Evolutionary conservation across 192 early-diverging fungal genomes (phyloP).

Genomic region (Irineochytrium annulatum): DNA sequence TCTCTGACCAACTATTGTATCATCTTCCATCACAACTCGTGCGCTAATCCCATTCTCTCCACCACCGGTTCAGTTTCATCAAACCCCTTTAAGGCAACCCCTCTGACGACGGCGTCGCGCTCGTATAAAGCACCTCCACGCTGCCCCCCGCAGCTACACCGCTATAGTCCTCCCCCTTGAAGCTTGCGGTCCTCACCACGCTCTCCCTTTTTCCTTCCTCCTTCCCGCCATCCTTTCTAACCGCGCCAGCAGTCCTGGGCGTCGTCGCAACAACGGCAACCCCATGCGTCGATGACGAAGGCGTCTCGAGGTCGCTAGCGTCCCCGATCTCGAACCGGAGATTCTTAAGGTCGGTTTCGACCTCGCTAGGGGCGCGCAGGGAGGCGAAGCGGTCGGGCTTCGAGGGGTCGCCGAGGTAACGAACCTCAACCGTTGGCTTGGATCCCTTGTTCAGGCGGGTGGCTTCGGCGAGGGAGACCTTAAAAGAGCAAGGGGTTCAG

Average conservation of each 20-base stretch:
- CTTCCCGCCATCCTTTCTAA: slow-evolving; percentile 3
- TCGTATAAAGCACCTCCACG: slow-evolving; percentile 26
- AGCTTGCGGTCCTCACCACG: no score
- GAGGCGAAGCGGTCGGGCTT: not conserved
- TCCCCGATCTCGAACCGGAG: slow-evolving; percentile 28
- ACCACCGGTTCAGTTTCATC: no score
- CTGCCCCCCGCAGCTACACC: slow-evolving; percentile 14
- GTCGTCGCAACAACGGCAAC: not conserved
- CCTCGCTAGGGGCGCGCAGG: not conserved
- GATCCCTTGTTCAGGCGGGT: slow-evolving; percentile 15
- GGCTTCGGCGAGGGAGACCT: no score
- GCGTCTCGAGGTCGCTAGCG: not conserved
- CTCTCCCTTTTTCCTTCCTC: not conserved
- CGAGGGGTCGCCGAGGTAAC: slow-evolving; percentile 30
- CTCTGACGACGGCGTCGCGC: slow-evolving; percentile 16
- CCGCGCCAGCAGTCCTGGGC: not conserved
- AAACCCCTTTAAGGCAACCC: no score
- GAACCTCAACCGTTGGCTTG: slow-evolving; percentile 28
- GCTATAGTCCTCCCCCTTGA: slow-evolving; percentile 5
- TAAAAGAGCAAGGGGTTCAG: no score
- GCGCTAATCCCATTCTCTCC: no score
- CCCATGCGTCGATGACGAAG: not conserved
- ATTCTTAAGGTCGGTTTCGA: slow-evolving; percentile 19
- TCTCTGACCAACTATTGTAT: no score
- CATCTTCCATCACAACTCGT: no score